phyloP scores from a whole-genome alignment of 139 green algal genomes.

The Zygnema cylindricum region DNA sequence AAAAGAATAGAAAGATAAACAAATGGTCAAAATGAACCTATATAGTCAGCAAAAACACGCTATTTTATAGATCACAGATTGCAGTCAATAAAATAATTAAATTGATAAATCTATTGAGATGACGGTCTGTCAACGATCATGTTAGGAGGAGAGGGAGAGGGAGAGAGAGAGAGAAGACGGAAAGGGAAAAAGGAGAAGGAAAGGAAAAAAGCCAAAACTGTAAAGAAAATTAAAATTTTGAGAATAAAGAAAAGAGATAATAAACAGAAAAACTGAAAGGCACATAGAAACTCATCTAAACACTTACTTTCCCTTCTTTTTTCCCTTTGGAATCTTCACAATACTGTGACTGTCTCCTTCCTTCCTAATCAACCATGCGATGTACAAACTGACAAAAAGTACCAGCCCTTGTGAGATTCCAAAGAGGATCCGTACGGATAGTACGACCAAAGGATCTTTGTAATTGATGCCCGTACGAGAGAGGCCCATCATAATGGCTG shows the following conservation, averaged over 20 bases:
- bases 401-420: background rate
- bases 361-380: background rate
- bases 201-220: background rate
- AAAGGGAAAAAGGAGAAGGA: background rate
- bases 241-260: no score
- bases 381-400: background rate
- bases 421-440: background rate
- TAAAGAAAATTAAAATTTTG: conserved; percentile 2
- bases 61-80: background rate
- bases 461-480: background rate
- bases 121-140: background rate
- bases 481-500: background rate
- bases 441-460: background rate
- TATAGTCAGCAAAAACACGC: conserved; percentile 1
- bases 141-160: background rate
- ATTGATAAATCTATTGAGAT: background rate
- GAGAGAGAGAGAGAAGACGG: background rate
- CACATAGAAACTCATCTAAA: no score
- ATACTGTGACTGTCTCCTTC: background rate
- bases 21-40: background rate
- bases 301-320: no score
- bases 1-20: no score
- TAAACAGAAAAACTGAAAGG: no score
- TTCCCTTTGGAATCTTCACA: background rate
- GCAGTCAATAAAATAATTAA: background rate